phyloP scores from a whole-genome alignment of 495 filamentous ascomycete species.

The Saxophila tyrrhenica region DNA sequence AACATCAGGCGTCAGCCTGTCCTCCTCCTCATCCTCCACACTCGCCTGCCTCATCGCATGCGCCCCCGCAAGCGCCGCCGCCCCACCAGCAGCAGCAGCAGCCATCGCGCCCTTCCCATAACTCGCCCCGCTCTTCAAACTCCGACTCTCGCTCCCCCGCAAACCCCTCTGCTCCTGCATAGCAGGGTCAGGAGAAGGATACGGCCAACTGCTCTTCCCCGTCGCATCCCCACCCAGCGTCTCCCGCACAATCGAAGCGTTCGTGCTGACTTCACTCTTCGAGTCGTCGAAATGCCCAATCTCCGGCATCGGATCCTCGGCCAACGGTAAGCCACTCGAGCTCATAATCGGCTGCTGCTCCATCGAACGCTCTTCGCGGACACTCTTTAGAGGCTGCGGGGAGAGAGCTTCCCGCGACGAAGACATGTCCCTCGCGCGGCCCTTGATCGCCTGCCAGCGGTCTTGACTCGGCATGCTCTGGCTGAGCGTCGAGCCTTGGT shows the following conservation, averaged over 20 bases:
- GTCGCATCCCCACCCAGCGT: slow-evolving; percentile 44
- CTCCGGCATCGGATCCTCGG: slow-evolving; percentile 55
- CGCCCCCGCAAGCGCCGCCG: slow-evolving; percentile 9
- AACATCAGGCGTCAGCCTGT: slow-evolving; percentile 3
- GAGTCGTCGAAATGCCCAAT: slow-evolving; percentile 50
- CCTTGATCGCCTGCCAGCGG: slow-evolving; percentile 19
- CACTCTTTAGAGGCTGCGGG: slow-evolving; percentile 16
- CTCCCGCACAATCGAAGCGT: slow-evolving; percentile 64
- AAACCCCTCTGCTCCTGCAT: slow-evolving; percentile 1
- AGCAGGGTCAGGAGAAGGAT: slow-evolving; percentile 10
- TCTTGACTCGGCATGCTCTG: slow-evolving; percentile 22
- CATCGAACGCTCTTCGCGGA: slow-evolving; percentile 16
- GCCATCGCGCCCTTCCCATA: slow-evolving; percentile 44
- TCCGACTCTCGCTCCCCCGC: not conserved
- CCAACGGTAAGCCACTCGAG: slow-evolving; percentile 51
- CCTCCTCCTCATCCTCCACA: slow-evolving; percentile 12
- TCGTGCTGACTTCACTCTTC: slow-evolving; percentile 63
- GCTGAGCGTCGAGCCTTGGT: slow-evolving; percentile 19
- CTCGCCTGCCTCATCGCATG: slow-evolving; percentile 5
- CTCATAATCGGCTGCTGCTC: slow-evolving; percentile 40
- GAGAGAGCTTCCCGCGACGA: not conserved
- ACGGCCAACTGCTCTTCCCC: slow-evolving; percentile 18
- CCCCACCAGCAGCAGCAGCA: slow-evolving; percentile 31
- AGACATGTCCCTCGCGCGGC: slow-evolving; percentile 7
- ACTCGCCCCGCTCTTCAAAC: slow-evolving; percentile 17